A percentile compares a stretch with the other conserved stretches of the same genome.
phyloP scores from a whole-genome alignment of 176 grass and related monocot genomes.

The Paspalum notatum region DNA sequence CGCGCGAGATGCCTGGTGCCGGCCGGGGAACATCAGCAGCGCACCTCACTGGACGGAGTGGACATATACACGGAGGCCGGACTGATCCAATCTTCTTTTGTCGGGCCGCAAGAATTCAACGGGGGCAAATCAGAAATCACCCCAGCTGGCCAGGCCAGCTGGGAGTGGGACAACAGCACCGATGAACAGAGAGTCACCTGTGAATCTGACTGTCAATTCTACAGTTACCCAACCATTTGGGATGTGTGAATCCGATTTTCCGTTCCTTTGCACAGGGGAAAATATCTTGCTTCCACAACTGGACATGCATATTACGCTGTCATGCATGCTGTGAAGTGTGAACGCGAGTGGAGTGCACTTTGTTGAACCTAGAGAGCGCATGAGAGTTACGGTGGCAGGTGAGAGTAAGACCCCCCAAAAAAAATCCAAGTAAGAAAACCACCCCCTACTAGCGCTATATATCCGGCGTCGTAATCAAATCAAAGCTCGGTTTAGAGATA shows the following conservation, averaged over 20 bases:
- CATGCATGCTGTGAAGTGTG: background rate
- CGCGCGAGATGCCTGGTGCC: constrained; percentile 32
- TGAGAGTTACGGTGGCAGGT: background rate
- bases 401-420: background rate
- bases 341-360: background rate
- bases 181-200: background rate
- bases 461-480: background rate
- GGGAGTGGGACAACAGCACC: background rate
- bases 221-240: background rate
- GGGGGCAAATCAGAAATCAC: constrained; percentile 9
- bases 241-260: too few species aligned
- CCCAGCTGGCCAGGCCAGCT: too few species aligned
- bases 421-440: background rate
- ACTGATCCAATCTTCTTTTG: constrained; percentile 7
- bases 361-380: background rate
- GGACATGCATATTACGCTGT: too few species aligned
- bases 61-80: too few species aligned
- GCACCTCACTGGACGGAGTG: background rate
- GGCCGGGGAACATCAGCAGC: constrained; percentile 32
- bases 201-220: background rate
- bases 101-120: background rate
- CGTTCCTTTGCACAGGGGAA: too few species aligned
- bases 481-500: too few species aligned
- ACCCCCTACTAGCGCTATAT: background rate
- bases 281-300: too few species aligned